These are phyloP conservation scores for Linnemannia schmuckeri DNA, from an alignment of 192 early-diverging fungal species.

Conservation along the genomic window DNA sequence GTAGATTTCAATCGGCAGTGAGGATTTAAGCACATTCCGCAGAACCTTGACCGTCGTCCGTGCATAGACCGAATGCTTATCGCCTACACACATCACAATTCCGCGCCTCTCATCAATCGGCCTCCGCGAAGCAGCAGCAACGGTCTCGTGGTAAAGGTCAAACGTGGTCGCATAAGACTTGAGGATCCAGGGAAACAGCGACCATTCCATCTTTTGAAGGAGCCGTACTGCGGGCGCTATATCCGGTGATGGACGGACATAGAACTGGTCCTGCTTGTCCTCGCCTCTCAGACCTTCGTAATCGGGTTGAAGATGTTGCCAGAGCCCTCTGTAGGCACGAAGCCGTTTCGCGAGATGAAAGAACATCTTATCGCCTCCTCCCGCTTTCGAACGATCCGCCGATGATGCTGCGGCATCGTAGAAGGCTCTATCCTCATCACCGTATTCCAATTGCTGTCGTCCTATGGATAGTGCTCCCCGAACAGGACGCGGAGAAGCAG, in stretches of 20 bases:
- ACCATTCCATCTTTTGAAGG: conserved; percentile 33
- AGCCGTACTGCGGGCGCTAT: conserved; percentile 25
- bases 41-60: conserved; percentile 48
- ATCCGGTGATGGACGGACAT: conserved; percentile 2
- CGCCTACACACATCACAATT: conserved; percentile 59
- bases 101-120: not conserved
- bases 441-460: not conserved
- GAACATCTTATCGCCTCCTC: conserved; percentile 18
- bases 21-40: conserved; percentile 55
- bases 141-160: conserved; percentile 16
- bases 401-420: not conserved
- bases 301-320: conserved; percentile 12
- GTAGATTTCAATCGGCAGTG: conserved; percentile 73
- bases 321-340: conserved; percentile 22
- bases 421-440: not conserved
- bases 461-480: not conserved
- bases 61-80: conserved; percentile 58
- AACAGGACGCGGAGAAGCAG: not conserved
- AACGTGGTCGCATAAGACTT: conserved; percentile 16
- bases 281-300: conserved; percentile 12
- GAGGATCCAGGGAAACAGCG: conserved; percentile 23
- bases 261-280: conserved; percentile 15
- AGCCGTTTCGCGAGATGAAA: conserved; percentile 22
- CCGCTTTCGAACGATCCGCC: not conserved
- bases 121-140: not conserved